Base-by-base conservation (phyloP, 129 eudicot species). In the Kitagawia praeruptora region DNA sequence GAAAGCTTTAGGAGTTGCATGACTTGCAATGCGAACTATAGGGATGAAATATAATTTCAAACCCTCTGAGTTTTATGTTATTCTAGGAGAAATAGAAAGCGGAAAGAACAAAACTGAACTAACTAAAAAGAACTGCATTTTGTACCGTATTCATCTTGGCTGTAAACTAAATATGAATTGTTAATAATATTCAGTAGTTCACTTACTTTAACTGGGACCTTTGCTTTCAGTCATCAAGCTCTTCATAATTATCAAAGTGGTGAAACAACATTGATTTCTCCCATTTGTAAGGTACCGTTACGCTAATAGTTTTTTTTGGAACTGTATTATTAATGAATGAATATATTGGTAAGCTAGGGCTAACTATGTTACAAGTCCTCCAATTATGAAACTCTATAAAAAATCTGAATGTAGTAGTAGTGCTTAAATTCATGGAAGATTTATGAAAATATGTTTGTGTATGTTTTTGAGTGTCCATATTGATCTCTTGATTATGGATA, bases 201-300 rank as follows among this genome's bases (percentile, higher is more conserved):
- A 64, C 71, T 70, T 49, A 42, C 10, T 74, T 73, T 77, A 14
- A 14, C 8, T 47, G 74, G 69, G 40, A 67, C 21, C 18, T 45
- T 78, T 78, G 27, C 45, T 53, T 78, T 66, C 91, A 92, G 99
- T 89, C 89, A 90, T 44, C 95, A 87, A 85, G 89, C 85, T 76
- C 94, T 96, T 83, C 88, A 75, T 27, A 91, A 87, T 79, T 89
- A 96, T 84, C 95, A 91, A 56, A 80, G 82, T 77, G 87, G 91
- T 83, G 83, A 87, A 86, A 91, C 85, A 76, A 83, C 90, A 75
- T 82, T 93, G 53, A 75, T 96, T 82, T 87, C 95, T 81, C 93
- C 99, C 69, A 83, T 96, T 80, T 92, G 89, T 78, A 96, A 96
- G 99, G 99, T 92, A 88, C 67, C 67, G 5, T 28, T 76, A 72